phyloP scores from a whole-genome alignment of 2,329 filamentous ascomycete species.

The Zopfia rhizophila region DNA sequence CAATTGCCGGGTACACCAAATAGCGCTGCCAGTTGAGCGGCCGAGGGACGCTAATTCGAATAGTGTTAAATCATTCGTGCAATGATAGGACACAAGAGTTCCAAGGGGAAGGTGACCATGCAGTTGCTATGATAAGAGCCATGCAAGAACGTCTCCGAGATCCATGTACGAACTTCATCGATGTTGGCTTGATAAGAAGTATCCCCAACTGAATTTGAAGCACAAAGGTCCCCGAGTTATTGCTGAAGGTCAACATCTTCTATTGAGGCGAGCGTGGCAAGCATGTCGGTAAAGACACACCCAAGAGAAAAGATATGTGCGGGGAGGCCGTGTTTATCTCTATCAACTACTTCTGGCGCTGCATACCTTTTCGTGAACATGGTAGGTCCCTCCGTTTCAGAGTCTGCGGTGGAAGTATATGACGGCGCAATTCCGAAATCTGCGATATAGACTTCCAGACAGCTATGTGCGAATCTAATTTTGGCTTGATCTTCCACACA shows the following conservation, averaged over 20 bases:
- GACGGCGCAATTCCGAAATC: conserved; percentile 36
- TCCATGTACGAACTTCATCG: no score
- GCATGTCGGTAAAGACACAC: conserved; percentile 33
- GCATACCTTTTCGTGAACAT: conserved; percentile 29
- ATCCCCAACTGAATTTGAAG: conserved; percentile 6
- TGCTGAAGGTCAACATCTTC: no score
- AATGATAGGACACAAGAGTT: no score
- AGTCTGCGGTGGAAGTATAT: conserved; percentile 26
- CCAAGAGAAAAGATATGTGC: conserved; percentile 38
- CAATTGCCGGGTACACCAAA: no score
- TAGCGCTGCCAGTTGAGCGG: no score
- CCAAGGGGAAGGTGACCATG: no score
- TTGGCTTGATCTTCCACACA: no score
- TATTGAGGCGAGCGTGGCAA: conserved; percentile 21
- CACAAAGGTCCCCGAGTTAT: no score
- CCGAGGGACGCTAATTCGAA: no score
- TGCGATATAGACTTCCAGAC: conserved; percentile 40
- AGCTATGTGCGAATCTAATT: neutral
- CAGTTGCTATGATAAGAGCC: no score
- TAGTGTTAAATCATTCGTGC: no score
- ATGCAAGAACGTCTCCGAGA: no score
- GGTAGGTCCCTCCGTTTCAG: conserved; percentile 27
- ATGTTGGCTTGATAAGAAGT: conserved; percentile 15
- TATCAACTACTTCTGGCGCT: conserved; percentile 30
- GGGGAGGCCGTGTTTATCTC: conserved; percentile 20